phyloP scores from a whole-genome alignment of 345 rosid species.

The Lumnitzera littorea region DNA sequence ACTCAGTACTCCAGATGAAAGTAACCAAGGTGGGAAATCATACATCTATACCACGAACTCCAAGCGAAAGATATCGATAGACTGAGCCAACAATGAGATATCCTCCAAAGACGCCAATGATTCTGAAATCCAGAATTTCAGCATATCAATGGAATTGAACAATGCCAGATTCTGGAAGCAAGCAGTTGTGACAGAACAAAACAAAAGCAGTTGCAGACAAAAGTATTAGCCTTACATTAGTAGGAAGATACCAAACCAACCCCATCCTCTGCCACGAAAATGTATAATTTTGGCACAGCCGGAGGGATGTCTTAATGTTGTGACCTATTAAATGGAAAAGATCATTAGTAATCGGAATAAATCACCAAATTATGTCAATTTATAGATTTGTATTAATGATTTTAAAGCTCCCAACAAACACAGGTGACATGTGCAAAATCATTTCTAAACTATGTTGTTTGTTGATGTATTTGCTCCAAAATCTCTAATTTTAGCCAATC shows the following conservation, averaged over 20 bases:
- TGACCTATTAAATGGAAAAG: constrained; percentile 35
- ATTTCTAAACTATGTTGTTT: no score
- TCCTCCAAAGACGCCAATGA: constrained; percentile 63
- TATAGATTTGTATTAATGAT: no score
- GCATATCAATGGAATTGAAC: constrained; percentile 3
- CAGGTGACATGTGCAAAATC: no score
- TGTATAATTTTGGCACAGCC: constrained; percentile 66
- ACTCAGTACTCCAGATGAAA: not conserved
- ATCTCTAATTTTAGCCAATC: no score
- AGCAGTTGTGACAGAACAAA: not conserved
- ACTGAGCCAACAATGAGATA: constrained; percentile 64
- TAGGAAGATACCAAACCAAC: constrained; percentile 67
- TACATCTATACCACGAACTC: constrained; percentile 68
- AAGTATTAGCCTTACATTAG: constrained; percentile 33
- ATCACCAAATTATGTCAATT: no score
- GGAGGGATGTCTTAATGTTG: constrained; percentile 75
- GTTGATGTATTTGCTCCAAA: no score
- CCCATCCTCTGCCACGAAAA: constrained; percentile 59
- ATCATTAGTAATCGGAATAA: constrained; percentile 1
- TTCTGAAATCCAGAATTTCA: constrained; percentile 31
- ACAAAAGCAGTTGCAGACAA: not conserved
- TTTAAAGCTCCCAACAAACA: no score
- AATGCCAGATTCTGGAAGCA: no score
- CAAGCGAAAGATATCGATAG: constrained; percentile 67
- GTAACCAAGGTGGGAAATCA: constrained; percentile 13